Evolutionary conservation across 306 rosid species (phyloP).

Genomic region (Castanospermum australe): DNA sequence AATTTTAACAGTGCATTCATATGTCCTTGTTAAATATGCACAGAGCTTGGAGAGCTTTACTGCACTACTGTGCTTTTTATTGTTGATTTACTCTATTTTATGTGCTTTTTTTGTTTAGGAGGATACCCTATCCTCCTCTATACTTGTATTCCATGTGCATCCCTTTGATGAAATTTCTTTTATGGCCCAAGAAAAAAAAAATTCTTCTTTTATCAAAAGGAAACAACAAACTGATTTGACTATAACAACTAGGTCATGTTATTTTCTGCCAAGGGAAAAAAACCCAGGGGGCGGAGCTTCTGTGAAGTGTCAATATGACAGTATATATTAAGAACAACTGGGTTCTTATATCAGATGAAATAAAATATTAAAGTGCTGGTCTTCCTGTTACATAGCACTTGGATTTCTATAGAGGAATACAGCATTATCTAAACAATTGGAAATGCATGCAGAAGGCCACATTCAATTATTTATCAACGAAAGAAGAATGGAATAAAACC

Average conservation of each 20-base stretch:
- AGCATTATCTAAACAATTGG: background rate
- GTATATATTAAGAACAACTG: background rate
- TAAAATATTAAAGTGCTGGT: background rate
- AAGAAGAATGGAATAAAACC: slow-evolving; percentile 20
- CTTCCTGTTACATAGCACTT: background rate
- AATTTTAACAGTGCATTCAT: background rate
- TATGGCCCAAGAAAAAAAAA: background rate
- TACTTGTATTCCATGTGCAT: background rate
- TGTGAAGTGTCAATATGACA: background rate
- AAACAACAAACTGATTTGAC: background rate
- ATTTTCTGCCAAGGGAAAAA: background rate
- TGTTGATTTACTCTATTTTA: background rate
- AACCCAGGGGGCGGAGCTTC: too few species aligned
- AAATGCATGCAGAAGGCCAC: background rate
- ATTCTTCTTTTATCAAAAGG: background rate
- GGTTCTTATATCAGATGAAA: background rate
- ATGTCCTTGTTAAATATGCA: background rate
- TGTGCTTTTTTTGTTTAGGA: background rate
- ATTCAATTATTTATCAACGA: background rate
- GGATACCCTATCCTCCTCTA: background rate
- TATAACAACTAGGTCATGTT: background rate
- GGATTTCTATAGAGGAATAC: background rate
- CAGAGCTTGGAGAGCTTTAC: background rate
- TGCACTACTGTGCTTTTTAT: background rate
- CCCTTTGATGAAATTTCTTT: background rate